phyloP scores from a whole-genome alignment of 768 basidiomycete genomes.

The Clavulina sp. region DNA sequence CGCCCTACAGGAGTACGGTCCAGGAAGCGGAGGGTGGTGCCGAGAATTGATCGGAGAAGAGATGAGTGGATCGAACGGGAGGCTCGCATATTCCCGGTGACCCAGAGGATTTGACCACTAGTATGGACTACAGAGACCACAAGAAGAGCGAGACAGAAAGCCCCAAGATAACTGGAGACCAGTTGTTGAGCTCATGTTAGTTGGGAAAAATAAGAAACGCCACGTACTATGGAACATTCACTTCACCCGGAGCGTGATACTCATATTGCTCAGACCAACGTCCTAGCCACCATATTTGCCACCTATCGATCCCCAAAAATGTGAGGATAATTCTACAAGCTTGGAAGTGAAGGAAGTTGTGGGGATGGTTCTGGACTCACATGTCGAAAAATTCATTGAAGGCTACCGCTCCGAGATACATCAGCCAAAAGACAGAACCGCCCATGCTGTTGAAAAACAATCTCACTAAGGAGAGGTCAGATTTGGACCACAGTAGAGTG shows the following conservation, averaged over 20 bases:
- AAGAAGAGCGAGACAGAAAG: constrained; percentile 14
- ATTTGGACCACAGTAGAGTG: neutral
- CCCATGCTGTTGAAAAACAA: neutral
- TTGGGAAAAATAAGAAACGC: constrained; percentile 27
- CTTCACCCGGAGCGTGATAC: constrained; percentile 15
- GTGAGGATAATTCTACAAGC: constrained; percentile 12
- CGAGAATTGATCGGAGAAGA: neutral
- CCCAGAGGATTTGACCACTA: no score
- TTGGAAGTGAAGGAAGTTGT: constrained; percentile 13
- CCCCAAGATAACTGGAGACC: constrained; percentile 19
- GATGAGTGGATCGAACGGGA: neutral
- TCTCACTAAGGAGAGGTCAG: neutral
- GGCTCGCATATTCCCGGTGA: neutral
- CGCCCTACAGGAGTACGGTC: constrained; percentile 12
- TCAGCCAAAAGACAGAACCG: neutral
- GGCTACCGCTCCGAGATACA: constrained; percentile 1
- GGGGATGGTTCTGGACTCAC: constrained; percentile 19
- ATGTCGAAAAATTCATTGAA: constrained; percentile 19
- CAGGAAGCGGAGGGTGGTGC: constrained; percentile 9
- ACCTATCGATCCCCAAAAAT: no score
- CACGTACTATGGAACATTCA: constrained; percentile 15
- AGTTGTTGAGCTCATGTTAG: constrained; percentile 16
- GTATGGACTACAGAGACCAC: no score
- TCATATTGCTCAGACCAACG: constrained; percentile 12
- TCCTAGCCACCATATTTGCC: constrained; percentile 28